phyloP scores from a whole-genome alignment of 345 rosid species.

The Adansonia digitata region DNA sequence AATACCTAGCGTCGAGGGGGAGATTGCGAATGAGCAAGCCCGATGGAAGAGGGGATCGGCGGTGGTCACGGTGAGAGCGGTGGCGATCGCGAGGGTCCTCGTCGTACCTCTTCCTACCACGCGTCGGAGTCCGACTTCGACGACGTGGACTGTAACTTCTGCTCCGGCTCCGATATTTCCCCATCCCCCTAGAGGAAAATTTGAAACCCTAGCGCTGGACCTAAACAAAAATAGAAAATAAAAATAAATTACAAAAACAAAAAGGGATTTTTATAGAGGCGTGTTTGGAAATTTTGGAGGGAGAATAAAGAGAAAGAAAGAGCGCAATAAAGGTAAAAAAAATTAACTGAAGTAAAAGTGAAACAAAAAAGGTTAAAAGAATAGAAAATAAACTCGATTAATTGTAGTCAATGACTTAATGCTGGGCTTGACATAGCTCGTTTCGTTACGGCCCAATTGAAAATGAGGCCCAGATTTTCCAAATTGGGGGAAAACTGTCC shows the following conservation, averaged over 20 bases:
- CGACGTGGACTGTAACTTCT: slow-evolving; percentile 82
- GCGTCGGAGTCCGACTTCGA: slow-evolving; percentile 55
- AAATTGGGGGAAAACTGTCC: too few relatives aligned
- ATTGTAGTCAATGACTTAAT: too few relatives aligned
- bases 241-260: neutral
- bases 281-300: slow-evolving; percentile 4
- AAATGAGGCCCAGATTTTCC: too few relatives aligned
- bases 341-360: too few relatives aligned
- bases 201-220: neutral
- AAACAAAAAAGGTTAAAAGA: too few relatives aligned
- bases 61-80: slow-evolving; percentile 63
- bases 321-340: neutral
- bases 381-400: too few relatives aligned
- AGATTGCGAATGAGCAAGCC: slow-evolving; percentile 93
- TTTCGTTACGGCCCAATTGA: too few relatives aligned
- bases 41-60: slow-evolving; percentile 78
- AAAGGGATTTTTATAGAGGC: neutral
- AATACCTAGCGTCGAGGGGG: slow-evolving; percentile 82
- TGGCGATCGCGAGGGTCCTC: slow-evolving; percentile 40
- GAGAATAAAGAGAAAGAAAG: neutral
- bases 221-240: neutral
- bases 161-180: slow-evolving; percentile 67
- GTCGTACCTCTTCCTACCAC: slow-evolving; percentile 54
- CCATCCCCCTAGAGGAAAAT: slow-evolving; percentile 29
- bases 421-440: too few relatives aligned